Evolutionary conservation across 1,139 yeast species (phyloP).

Genomic region (Saccharomyces hybrid): DNA sequence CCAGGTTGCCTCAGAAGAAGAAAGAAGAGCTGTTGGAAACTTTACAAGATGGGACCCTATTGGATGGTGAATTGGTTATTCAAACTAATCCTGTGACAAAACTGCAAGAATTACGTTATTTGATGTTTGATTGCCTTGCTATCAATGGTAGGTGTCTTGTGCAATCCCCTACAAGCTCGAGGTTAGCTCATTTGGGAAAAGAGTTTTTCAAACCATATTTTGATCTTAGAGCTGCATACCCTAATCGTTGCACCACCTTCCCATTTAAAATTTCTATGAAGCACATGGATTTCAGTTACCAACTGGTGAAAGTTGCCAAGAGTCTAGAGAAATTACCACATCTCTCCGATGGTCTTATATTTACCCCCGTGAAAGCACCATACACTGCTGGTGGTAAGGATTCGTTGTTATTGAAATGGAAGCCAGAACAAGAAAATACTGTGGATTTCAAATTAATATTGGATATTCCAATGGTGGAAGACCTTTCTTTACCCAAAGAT

Average conservation of each 20-base stretch:
- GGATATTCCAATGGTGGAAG: conserved; percentile 58
- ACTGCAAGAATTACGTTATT: conserved; percentile 60
- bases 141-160: conserved; percentile 67
- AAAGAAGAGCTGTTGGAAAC: conserved; percentile 36
- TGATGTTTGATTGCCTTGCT: conserved; percentile 87
- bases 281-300: conserved; percentile 77
- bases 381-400: conserved; percentile 81
- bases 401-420: conserved; percentile 79
- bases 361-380: conserved; percentile 84
- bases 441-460: conserved; percentile 75
- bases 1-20: conserved; percentile 48
- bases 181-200: conserved; percentile 82
- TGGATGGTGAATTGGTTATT: conserved; percentile 85
- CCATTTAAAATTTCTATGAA: conserved; percentile 84
- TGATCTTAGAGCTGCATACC: conserved; percentile 56
- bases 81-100: conserved; percentile 44
- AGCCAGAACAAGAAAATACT: conserved; percentile 91
- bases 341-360: conserved; percentile 87
- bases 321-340: conserved; percentile 71
- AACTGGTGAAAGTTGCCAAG: conserved; percentile 67
- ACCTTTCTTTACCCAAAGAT: conserved; percentile 59
- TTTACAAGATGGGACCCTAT: conserved; percentile 75
- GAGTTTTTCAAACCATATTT: conserved; percentile 77
- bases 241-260: conserved; percentile 66
- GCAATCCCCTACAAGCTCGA: conserved; percentile 62